Evolutionary conservation across 1,139 yeast genomes (phyloP).

Genomic region (Tardiomyces blankii): DNA sequence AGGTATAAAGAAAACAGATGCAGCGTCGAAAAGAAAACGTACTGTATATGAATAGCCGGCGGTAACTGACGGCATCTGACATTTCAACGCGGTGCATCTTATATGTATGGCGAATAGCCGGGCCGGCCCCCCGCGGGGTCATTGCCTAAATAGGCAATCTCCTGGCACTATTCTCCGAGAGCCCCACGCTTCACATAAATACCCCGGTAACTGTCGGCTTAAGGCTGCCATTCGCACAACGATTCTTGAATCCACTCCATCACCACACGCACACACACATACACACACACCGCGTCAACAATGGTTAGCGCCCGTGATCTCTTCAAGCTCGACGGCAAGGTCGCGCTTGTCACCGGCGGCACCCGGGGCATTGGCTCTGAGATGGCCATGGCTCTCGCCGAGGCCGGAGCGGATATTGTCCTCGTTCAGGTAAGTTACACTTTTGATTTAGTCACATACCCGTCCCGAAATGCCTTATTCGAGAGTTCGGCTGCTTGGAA

Average conservation of each 20-base stretch:
- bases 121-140: not conserved
- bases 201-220: not conserved
- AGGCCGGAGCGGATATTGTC: conserved; percentile 62
- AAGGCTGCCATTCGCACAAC: no score
- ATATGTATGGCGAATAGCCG: not conserved
- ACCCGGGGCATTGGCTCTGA: conserved; percentile 65
- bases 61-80: not conserved
- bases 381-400: conserved; percentile 60
- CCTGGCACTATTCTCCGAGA: not conserved
- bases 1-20: no score
- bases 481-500: no score
- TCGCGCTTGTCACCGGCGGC: conserved; percentile 63
- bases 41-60: not conserved
- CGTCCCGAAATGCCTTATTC: no score
- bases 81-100: not conserved
- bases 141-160: not conserved
- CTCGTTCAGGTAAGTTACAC: not conserved
- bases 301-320: conserved; percentile 3
- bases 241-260: no score
- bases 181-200: not conserved
- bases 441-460: not conserved
- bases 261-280: no score
- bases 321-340: conserved; percentile 45
- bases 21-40: no score
- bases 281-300: no score